Evolutionary conservation across 495 filamentous ascomycete species (phyloP), one percentile per base, ranked within the genome.

Genomic region (Penicillium silybi): DNA sequence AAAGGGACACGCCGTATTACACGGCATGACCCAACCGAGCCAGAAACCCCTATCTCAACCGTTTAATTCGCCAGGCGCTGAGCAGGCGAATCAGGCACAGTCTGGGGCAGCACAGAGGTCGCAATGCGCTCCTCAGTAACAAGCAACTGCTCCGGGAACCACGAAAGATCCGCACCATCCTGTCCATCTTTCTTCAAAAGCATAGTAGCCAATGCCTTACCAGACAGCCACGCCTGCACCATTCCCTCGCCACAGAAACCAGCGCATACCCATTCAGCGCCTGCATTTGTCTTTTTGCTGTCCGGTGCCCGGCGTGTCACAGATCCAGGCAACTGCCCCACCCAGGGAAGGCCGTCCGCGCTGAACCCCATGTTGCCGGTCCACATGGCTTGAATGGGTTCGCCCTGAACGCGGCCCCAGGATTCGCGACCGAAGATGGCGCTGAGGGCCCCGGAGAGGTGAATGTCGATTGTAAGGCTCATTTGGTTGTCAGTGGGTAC

Each of bases 281-380:
- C 74, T 2, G 59, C 47, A 3, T 74, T 73, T 2, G 61, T 34
- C 18, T 44, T 20, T 0, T 13, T 29, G 7, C 51, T 48, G 50
- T 20, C 49, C 50, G 40, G 58, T 67, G 53, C 2, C 0, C 53
- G 73, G 58, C 19, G 65, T 66, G 61, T 68, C 13, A 75, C 52
- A 3, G 68, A 64, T 0, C 75, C 22, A 85, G 82, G 19, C 64
- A 67, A 0, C 82, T 83, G 16, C 88, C 87, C 83, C 77, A 92
- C 85, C 81, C 84, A 91, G 0, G 90, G 86, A 18, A 80, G 66
- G 0, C 77, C 71, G 60, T 93, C 90, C 0, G 83, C 67, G 25
- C 75, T 83, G 63, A 85, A 92, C 0, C 85, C 89, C 89, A 92
- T 93, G 48, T 88, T 86, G 0, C 90, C 90, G 0, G 85, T 87